phyloP scores from a whole-genome alignment of 306 rosid species.

The Castanopsis chinensis region DNA sequence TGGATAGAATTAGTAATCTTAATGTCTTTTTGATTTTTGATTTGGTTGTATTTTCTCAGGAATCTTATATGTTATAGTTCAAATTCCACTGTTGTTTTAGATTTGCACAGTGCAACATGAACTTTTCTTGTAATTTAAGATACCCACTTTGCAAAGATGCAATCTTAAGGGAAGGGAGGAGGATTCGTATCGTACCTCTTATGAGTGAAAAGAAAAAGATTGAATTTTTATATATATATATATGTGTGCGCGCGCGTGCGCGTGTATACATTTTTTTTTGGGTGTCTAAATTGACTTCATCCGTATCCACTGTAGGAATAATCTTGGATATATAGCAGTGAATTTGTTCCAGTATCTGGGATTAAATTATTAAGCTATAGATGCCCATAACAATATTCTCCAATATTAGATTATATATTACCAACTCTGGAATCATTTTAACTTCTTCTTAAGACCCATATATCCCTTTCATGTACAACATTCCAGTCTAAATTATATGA shows the following conservation, averaged over 20 bases:
- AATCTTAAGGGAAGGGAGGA: slow-evolving; percentile 24
- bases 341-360: slow-evolving; percentile 36
- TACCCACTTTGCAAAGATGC: slow-evolving; percentile 51
- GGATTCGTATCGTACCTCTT: slow-evolving; percentile 27
- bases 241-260: too few species aligned
- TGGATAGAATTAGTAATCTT: not conserved
- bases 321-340: slow-evolving; percentile 22
- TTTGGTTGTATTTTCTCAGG: not conserved
- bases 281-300: slow-evolving; percentile 33
- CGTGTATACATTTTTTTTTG: slow-evolving; percentile 2
- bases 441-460: not conserved
- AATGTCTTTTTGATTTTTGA: too few species aligned
- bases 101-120: slow-evolving; percentile 24
- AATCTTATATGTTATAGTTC: slow-evolving; percentile 27
- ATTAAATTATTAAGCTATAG: slow-evolving; percentile 18
- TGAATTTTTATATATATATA: slow-evolving; percentile 14
- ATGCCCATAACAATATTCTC: slow-evolving; percentile 31
- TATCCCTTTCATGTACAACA: not conserved
- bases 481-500: slow-evolving; percentile 9
- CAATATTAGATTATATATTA: not conserved
- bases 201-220: slow-evolving; percentile 32
- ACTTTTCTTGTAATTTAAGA: slow-evolving; percentile 37
- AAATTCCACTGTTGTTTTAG: slow-evolving; percentile 29
- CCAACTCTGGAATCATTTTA: slow-evolving; percentile 17
- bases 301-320: slow-evolving; percentile 44